Base-by-base conservation (phyloP, 768 basidiomycete genomes). In the Russula sp. region DNA sequence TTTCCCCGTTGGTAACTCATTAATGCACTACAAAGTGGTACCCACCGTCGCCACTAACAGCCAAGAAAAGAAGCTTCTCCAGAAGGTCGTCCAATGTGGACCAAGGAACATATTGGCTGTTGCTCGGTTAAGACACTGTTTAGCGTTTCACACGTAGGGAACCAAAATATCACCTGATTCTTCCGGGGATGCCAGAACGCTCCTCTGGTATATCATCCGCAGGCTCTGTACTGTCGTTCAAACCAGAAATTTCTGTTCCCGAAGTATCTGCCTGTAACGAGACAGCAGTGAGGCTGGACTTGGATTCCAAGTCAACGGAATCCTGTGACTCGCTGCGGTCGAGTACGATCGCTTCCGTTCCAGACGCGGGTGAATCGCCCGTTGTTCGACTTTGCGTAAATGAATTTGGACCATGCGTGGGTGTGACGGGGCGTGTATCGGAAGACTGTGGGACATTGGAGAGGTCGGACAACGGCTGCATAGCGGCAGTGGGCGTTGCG, bases 21-120 rank as follows among this genome's bases (percentile, higher is more conserved):
- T 24, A 22, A 30, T 49, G 8, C 28, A 60, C 30, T 28, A 44
- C n/a, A 42, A 42, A 20, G 5, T 28, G 24, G 22, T 24, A 59
- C 76, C 46, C 67, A 92, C 91, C 91, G 72, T 93, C 92, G 57
- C 89, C 90, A 69, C 89, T 92, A 58, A 94, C 86, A 51, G 88
- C 83, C 72, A 93, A 76, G 72, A 93, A 93, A 11, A 93, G 75
- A 2, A 94, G 79, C 72, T 90, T 92, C 72, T 93, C 89, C 46
- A 94, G 76, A 46, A 94, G 77, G 68, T 92, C 89, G 5, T 92
- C 90, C 58, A 92, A 71, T 46, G 85, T 87, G 53, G 87, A 86
- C 81, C 86, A 92, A 62, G 88, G 85, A 22, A 83, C 79, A 26
- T 87, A 83, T 67, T 85, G 78, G 56, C 79, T 81, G 67, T 36